Conservation (phyloP, 2,329 filamentous ascomycete species). For the Fusarium sp. region DNA sequence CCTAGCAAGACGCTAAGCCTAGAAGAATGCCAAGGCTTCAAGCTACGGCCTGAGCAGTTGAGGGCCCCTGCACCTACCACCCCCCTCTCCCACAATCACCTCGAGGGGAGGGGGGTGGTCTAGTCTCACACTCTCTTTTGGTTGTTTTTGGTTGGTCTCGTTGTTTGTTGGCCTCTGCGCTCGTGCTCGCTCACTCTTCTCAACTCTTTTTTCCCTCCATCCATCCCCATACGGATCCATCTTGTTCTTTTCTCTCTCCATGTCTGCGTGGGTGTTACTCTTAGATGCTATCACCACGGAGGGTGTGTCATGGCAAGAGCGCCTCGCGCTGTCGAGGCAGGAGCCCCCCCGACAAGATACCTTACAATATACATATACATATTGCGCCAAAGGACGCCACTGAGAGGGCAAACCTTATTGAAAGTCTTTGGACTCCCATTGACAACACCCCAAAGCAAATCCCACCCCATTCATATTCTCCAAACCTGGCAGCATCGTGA, state of each 20-base stretch:
- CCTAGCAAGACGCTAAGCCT: slow-evolving; percentile 22
- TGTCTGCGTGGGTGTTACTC: neutral
- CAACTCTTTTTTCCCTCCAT: neutral
- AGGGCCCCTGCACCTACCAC: slow-evolving; percentile 12
- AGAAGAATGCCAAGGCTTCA: slow-evolving; percentile 34
- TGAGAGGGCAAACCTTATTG: slow-evolving; percentile 45
- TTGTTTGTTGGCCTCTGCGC: slow-evolving; percentile 22
- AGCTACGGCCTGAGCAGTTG: slow-evolving; percentile 33
- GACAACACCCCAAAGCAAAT: slow-evolving; percentile 36
- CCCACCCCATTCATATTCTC: slow-evolving; percentile 29
- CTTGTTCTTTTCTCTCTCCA: slow-evolving; percentile 4
- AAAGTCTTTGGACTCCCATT: slow-evolving; percentile 37
- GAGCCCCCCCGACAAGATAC: slow-evolving; percentile 20
- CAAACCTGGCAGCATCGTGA: slow-evolving; percentile 37
- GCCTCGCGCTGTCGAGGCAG: slow-evolving; percentile 27
- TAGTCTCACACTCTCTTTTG: slow-evolving; percentile 24
- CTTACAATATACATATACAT: slow-evolving; percentile 38
- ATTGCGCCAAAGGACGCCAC: slow-evolving; percentile 41
- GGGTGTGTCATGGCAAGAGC: slow-evolving; percentile 3
- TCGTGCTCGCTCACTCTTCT: slow-evolving; percentile 26
- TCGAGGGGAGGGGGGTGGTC: neutral
- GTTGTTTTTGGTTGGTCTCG: slow-evolving; percentile 16
- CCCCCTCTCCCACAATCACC: neutral
- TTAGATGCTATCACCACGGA: neutral
- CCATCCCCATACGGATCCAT: slow-evolving; percentile 7